A percentile compares a stretch with the other conserved stretches of the same genome.
phyloP scores from a whole-genome alignment of 1,284 basidiomycete species.

The Naganishia liquefaciens region DNA sequence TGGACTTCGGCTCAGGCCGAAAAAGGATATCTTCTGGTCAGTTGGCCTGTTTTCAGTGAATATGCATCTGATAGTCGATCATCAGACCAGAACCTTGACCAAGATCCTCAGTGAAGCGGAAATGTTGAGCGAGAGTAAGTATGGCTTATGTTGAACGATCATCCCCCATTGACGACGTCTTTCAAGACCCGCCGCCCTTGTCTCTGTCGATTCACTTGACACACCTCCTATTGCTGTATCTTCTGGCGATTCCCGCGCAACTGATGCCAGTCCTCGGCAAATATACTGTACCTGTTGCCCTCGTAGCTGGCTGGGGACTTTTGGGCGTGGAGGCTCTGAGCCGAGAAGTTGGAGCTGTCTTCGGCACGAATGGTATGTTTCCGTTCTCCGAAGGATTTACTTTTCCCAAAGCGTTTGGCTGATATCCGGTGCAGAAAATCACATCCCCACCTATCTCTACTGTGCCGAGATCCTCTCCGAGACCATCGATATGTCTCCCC shows the following conservation, averaged over 20 bases:
- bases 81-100: constrained; percentile 18
- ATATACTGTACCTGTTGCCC: constrained; percentile 41
- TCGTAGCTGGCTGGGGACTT: constrained; percentile 49
- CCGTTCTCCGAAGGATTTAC: constrained; percentile 9
- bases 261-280: constrained; percentile 44
- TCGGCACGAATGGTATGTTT: constrained; percentile 43
- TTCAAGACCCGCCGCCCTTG: constrained; percentile 46
- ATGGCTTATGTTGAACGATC: background rate
- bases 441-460: constrained; percentile 47
- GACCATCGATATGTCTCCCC: constrained; percentile 46
- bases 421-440: constrained; percentile 39
- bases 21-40: constrained; percentile 36
- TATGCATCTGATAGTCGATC: too few species aligned
- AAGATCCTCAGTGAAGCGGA: constrained; percentile 47
- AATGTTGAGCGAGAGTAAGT: constrained; percentile 47
- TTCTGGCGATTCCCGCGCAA: constrained; percentile 46
- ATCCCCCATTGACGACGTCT: background rate
- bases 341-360: constrained; percentile 48
- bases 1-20: constrained; percentile 49
- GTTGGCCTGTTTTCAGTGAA: background rate
- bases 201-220: constrained; percentile 47
- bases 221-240: constrained; percentile 47
- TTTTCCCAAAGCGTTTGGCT: constrained; percentile 12
- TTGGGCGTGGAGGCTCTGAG: constrained; percentile 49
- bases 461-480: constrained; percentile 47